A percentile compares a stretch with the other conserved stretches of the same genome.
phyloP scores from a whole-genome alignment of 305 asterid genomes.

The Vinca major region DNA sequence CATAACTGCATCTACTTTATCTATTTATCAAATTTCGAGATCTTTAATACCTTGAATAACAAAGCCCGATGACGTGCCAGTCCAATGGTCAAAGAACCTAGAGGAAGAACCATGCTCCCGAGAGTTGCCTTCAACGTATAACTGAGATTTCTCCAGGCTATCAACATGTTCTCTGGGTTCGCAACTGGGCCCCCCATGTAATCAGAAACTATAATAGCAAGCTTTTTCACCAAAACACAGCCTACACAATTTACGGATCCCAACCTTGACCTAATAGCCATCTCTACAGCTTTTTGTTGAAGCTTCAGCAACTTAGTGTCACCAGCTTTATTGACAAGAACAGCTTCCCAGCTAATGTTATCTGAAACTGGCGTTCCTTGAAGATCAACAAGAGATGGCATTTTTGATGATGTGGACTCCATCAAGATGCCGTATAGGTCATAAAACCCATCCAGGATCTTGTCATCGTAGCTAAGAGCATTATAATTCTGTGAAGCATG shows the following conservation, averaged over 20 bases:
- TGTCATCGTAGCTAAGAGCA: slow-evolving; percentile 91
- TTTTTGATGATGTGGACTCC: slow-evolving; percentile 62
- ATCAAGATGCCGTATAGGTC: slow-evolving; percentile 68
- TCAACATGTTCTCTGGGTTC: slow-evolving; percentile 69
- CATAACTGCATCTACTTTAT: background rate
- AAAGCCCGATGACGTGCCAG: slow-evolving; percentile 95
- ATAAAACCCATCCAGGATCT: slow-evolving; percentile 89
- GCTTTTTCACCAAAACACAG: slow-evolving; percentile 50
- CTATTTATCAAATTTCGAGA: background rate
- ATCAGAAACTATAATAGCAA: slow-evolving; percentile 68
- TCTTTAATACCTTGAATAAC: slow-evolving; percentile 62
- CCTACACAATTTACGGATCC: slow-evolving; percentile 31
- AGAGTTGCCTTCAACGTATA: slow-evolving; percentile 45
- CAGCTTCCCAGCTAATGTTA: slow-evolving; percentile 73
- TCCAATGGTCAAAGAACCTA: slow-evolving; percentile 81
- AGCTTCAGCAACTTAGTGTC: slow-evolving; percentile 72
- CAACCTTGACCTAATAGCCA: slow-evolving; percentile 46
- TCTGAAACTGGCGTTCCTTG: slow-evolving; percentile 71
- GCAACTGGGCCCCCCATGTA: slow-evolving; percentile 93
- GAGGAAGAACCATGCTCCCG: slow-evolving; percentile 91
- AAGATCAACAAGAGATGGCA: slow-evolving; percentile 90
- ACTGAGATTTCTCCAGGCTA: slow-evolving; percentile 71
- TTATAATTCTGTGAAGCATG: slow-evolving; percentile 90
- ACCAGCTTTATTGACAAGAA: slow-evolving; percentile 66
- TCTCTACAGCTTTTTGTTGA: slow-evolving; percentile 61